Evolutionary conservation across 2,329 filamentous ascomycete genomes (phyloP), one percentile per base, ranked within the genome.

Genomic region (Aspergillus felis): DNA sequence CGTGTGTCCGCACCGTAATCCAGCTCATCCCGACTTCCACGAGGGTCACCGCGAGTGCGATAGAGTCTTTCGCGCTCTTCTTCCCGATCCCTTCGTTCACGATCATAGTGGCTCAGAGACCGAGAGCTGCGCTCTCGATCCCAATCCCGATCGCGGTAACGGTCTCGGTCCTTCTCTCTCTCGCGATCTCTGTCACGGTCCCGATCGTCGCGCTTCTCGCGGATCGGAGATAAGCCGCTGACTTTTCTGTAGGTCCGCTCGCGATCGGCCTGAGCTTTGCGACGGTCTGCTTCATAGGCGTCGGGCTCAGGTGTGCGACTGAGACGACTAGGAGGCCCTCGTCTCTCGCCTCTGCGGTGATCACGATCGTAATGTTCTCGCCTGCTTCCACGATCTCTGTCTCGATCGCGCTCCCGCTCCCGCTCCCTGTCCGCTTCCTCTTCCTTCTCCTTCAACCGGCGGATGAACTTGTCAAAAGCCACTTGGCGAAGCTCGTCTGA

Each of bases 271-370:
- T 94, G 92, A 47, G 93, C 93, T 74, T 93, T 94, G 68, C 92
- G 89, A 64, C 94, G 87, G 72, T 99, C 94, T 59, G 92, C 94
- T 76, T 97, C 94, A 74, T 99, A 99, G 22, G 91, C 86, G 77
- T 99, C 92, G 57, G 86, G 85, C 74, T 97, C 94, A n/a, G 92
- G 92, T 66, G 89, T 92, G 67, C 92, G 91, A 71, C 90, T 95
- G 66, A 85, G 84, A 66, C 90, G 82, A 64, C 79, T 79, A 46
- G 74, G 71, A 27, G 69, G 69, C 53, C 74, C 72, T 49, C 72
- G 68, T 57, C 74, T 68, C 47, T 76, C 74, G 53, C 74, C 74
- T 50, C 73, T 77, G 51, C 77, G 86, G 68, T 82, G 81, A 48
- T 85, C 86, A 68, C 77, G 77, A 55, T 78, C 76, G 55, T 76